Conservation (phyloP, 305 asterid species). For the Lippia alba region DNA sequence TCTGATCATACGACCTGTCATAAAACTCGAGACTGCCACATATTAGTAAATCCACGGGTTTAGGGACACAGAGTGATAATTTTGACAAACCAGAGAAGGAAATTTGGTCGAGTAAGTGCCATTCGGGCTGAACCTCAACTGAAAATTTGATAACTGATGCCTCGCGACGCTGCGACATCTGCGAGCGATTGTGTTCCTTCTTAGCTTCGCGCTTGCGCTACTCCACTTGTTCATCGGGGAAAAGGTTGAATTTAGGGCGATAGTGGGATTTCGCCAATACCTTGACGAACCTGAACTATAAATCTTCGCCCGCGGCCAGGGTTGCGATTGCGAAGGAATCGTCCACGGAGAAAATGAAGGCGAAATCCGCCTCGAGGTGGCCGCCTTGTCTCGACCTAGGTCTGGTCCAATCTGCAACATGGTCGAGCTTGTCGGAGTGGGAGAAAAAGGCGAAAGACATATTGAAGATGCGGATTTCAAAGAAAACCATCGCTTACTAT, state of each 20-base stretch:
- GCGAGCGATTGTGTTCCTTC: slow-evolving; percentile 83
- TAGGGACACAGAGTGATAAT: slow-evolving; percentile 72
- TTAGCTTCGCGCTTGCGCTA: slow-evolving; percentile 86
- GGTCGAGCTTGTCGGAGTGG: slow-evolving; percentile 83
- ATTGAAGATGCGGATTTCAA: too few relatives aligned
- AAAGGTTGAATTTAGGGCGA: slow-evolving; percentile 82
- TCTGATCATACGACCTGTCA: slow-evolving; percentile 78
- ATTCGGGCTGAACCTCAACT: slow-evolving; percentile 95
- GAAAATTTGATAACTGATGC: slow-evolving; percentile 81
- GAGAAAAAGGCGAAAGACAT: slow-evolving; percentile 92
- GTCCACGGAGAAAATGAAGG: slow-evolving; percentile 91
- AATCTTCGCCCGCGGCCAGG: slow-evolving; percentile 81
- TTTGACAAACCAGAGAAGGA: slow-evolving; percentile 93
- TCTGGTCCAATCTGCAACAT: slow-evolving; percentile 92
- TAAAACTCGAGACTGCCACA: slow-evolving; percentile 91
- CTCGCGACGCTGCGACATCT: slow-evolving; percentile 74
- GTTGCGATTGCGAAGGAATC: slow-evolving; percentile 93
- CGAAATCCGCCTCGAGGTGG: slow-evolving; percentile 69
- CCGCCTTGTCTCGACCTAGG: slow-evolving; percentile 66
- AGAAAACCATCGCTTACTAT: too few relatives aligned
- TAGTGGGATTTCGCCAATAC: slow-evolving; percentile 69
- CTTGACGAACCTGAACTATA: slow-evolving; percentile 87
- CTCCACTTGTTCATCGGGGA: slow-evolving; percentile 95
- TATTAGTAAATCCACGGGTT: slow-evolving; percentile 82
- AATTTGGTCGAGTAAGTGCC: slow-evolving; percentile 97